Evolutionary conservation across 495 filamentous ascomycete genomes (phyloP), one percentile per base, ranked within the genome.

Genomic region (Penicillium tannophilum): DNA sequence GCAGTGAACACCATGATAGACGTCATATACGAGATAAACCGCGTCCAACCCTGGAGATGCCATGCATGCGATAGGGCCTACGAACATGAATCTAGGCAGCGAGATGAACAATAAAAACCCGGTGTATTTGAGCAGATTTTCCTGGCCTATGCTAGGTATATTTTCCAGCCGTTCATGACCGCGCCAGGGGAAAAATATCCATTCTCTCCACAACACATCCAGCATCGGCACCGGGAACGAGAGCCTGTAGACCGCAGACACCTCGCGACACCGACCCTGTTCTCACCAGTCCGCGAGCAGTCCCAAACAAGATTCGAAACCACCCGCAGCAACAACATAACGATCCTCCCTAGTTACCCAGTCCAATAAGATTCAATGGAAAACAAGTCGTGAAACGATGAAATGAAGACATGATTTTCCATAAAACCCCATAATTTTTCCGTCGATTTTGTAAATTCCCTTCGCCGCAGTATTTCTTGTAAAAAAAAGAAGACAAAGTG

Each of bases 81-180:
- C 24, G 81, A 83, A 55, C 80, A 88, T 88, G 4, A 3, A 75
- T 78, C 41, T 36, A 44, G 6, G 24, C 19, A 54, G 14, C 17
- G n/a, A 24, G 41, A 43, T 42, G 39, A 72, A 70, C 57, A 60
- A 63, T 63, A 63, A 66, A 66, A 72, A 65, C 62, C 67, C 67
- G 63, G 67, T 70, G 63, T 67, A 70, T 70, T 66, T 68, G 67
- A 70, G 67, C 66, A 70, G 65, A 70, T 65, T 70, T 70, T 67
- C 67, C 67, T 70, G 67, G 65, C 67, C 64, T 70, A 70, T 70
- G 67, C 67, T 70, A 70, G 67, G 67, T 64, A 65, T 68, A 64
- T 70, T 70, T 70, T 70, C 67, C 60, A 70, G 67, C 65, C 60
- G 61, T 64, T 53, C 59, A 62, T 54, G 58, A 68, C 62, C 65